Conservation (phyloP, 495 filamentous ascomycete genomes). For the Penicillium maclennaniae region DNA sequence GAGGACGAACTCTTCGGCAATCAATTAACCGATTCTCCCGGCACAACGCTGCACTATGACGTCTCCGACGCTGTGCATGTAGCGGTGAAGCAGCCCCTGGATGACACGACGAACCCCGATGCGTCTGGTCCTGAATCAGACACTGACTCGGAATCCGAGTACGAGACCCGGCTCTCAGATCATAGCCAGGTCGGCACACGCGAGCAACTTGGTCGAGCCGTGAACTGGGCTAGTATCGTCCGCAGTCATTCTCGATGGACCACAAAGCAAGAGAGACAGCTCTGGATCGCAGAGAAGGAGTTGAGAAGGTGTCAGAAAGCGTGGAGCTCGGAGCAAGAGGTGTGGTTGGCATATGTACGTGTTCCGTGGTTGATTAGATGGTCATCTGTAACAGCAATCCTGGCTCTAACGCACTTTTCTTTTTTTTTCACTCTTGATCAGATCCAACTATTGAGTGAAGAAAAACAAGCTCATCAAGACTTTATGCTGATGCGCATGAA, state of each 20-base stretch:
- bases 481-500: conserved; percentile 35
- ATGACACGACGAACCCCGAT: conserved; percentile 1
- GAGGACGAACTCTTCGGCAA: neutral
- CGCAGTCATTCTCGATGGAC: conserved; percentile 34
- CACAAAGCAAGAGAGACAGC: conserved; percentile 30
- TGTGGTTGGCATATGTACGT: conserved; percentile 41
- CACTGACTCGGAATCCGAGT: conserved; percentile 10
- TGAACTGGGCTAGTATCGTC: conserved; percentile 38
- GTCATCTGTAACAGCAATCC: neutral
- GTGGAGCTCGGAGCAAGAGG: conserved; percentile 43
- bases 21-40: conserved; percentile 6
- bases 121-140: conserved; percentile 2
- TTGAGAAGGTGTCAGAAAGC: conserved; percentile 39
- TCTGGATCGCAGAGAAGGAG: conserved; percentile 28
- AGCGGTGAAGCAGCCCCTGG: conserved; percentile 25
- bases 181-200: conserved; percentile 9
- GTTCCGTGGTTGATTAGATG: neutral
- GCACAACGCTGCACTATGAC: conserved; percentile 21
- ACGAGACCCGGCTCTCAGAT: neutral
- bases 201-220: conserved; percentile 17
- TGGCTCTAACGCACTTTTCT: conserved; percentile 7
- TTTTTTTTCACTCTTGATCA: conserved; percentile 5
- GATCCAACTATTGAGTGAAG: conserved; percentile 36
- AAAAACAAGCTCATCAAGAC: conserved; percentile 36
- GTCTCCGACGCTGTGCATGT: conserved; percentile 20